Base-by-base conservation (phyloP, 2,329 filamentous ascomycete genomes). In the Calonectria naviculata region DNA sequence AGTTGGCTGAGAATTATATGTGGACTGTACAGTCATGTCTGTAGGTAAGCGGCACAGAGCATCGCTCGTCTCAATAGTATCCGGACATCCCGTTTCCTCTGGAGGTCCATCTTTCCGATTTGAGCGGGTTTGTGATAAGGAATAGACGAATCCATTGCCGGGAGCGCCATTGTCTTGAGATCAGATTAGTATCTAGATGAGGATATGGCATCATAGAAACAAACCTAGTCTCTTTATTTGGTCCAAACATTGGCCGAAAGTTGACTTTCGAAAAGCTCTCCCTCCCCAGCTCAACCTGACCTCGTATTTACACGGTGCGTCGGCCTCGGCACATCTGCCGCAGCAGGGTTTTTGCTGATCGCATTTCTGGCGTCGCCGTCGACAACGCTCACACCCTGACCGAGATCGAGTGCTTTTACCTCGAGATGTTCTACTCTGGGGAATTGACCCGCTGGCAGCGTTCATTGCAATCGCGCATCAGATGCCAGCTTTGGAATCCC, bases 341-440 rank as follows among this genome's bases (percentile, higher is more conserved):
- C 75, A 77, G 3, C 38, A 68, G 4, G 75, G 75, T 46, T 73
- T 71, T 9, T 67, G 34, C 47, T 75, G 72, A 5, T 75, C 70
- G 49, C 75, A 77, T 41, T 67, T 76, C 28, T 77, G 73, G 1
- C 72, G 72, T 4, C 75, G 68, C 1, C 47, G 36, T 3, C 69
- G 70, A 44, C 75, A 77, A 47, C 73, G 44, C 28, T 68, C 69
- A 24, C 73, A 77, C 1, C 75, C 72, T 0, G 58, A 58, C 5
- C 75, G 75, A 2, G 75, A 77, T 3, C 75, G 66, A 2, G 65
- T 69, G 6, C 28, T 41, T 24, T 47, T 75, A 8, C 29, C 12
- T 12, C 31, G 5, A 2, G 10, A 0, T 4, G 34, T 62, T n/a
- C 17, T 61, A 2, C 36, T 13, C 17, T 12, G 24, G 2, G 38